Percentiles rank a stretch among this genome's conserved stretches.
phyloP scores from a whole-genome alignment of 192 early-diverging fungal genomes.

The Coemansia sp. region DNA sequence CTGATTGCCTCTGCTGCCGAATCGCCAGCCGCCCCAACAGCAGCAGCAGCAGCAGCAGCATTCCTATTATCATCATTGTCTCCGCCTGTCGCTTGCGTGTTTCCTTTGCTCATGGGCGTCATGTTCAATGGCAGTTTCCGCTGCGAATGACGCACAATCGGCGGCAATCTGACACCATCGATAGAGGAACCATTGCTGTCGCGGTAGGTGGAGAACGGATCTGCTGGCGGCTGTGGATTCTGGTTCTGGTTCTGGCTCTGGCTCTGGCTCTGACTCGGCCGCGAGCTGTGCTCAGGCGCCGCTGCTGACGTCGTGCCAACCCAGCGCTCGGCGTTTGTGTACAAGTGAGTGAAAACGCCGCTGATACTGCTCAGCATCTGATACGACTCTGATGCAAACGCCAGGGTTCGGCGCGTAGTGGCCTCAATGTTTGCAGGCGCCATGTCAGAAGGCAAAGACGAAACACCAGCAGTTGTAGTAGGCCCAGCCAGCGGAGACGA shows the following conservation, averaged over 20 bases:
- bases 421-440: constrained; percentile 37
- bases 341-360: constrained; percentile 32
- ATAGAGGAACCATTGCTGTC: neutral
- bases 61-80: neutral
- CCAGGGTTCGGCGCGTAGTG: constrained; percentile 35
- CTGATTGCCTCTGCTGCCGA: constrained; percentile 1
- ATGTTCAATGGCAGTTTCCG: neutral
- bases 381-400: constrained; percentile 53
- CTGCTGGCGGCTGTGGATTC: neutral
- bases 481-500: neutral
- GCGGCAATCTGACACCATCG: neutral
- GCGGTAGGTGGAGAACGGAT: constrained; percentile 1
- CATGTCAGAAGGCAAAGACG: neutral
- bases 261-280: neutral
- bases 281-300: neutral
- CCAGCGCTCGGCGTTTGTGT: constrained; percentile 47
- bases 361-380: constrained; percentile 43
- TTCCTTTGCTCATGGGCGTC: neutral
- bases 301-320: constrained; percentile 8
- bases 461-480: neutral
- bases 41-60: no score
- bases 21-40: neutral
- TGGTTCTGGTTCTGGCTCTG: constrained; percentile 1
- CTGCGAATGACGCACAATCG: neutral
- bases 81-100: neutral